phyloP scores from a whole-genome alignment of 2,329 filamentous ascomycete genomes.

The Paecilomyces variotii region DNA sequence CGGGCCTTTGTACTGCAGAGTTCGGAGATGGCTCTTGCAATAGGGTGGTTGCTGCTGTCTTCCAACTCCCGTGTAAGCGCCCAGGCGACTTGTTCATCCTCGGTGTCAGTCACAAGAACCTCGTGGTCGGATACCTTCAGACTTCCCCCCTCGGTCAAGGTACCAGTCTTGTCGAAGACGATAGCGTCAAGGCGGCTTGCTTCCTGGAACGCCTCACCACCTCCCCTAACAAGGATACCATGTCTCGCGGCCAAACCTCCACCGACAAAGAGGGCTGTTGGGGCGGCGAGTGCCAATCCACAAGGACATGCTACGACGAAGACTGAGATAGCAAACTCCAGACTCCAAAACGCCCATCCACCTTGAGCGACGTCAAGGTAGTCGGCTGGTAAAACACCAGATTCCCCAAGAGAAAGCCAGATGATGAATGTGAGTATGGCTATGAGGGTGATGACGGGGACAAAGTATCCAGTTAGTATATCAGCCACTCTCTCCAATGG shows the following conservation, averaged over 20 bases:
- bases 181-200: constrained; percentile 69
- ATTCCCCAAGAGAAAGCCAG: constrained; percentile 39
- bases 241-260: constrained; percentile 70
- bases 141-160: constrained; percentile 61
- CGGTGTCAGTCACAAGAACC: constrained; percentile 25
- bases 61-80: constrained; percentile 45
- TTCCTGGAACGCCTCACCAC: constrained; percentile 79
- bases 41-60: constrained; percentile 52
- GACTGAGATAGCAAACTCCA: constrained; percentile 68
- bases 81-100: constrained; percentile 34
- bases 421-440: constrained; percentile 40
- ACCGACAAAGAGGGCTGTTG: constrained; percentile 78
- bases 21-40: constrained; percentile 46
- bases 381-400: constrained; percentile 38
- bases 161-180: constrained; percentile 86
- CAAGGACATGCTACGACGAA: constrained; percentile 85
- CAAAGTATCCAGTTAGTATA: constrained; percentile 41
- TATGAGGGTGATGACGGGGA: constrained; percentile 41
- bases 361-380: constrained; percentile 44
- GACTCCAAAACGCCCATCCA: constrained; percentile 45
- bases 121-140: constrained; percentile 48
- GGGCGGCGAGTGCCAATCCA: constrained; percentile 74
- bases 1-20: constrained; percentile 36
- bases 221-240: constrained; percentile 75
- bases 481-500: constrained; percentile 42